Base-by-base conservation (phyloP, 2,329 filamentous ascomycete genomes). In the Beauveria asiatica region DNA sequence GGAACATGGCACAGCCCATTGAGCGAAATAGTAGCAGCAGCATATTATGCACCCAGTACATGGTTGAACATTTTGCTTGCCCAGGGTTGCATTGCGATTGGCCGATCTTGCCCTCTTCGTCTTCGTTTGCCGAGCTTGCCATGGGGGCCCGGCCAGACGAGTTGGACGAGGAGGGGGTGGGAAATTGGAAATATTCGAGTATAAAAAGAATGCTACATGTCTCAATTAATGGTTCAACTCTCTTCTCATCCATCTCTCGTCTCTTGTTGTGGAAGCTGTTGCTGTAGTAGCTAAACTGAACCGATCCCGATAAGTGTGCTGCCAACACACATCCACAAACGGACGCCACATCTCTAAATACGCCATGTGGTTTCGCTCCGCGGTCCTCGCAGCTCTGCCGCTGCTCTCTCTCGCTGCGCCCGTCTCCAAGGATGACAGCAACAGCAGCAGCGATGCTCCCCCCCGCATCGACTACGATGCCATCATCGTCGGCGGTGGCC, bases 401-500 rank as follows among this genome's bases (percentile, higher is more conserved):
- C 51, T 63, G 59, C 60, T 65, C n/a, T 61, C 61, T 13, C 52
- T 51, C 3, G 57, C 63, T 5, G 64, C 62, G 3, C 64, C 66
- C 4, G 59, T 42, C 42, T 45, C 19, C 61, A 55, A 51, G 9
- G n/a, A 30, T n/a, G 56, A 3, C 17, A 49, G 42, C 23, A 49
- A 2, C 30, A 27, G 19, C 19, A 27, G 41, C 37, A 25, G 16
- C 11, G 39, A 45, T n/a, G 45, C 44, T 33, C 30, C 41, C 17
- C 49, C 50, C 11, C 57, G 58, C 50, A 64, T 62, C 25, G 62
- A 72, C 9, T 84, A 80, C 65, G 83, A 85, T 70, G 81, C 78
- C 60, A 76, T 85, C 46, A 72, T 85, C 42, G 72, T 85, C 5
- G 83, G 83, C 4, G 83, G 83, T 41, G 83, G 83, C 1, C 83